Evolutionary conservation across 306 rosid genomes (phyloP), one percentile per base, ranked within the genome.

Genomic region (Cucurbita pepo): DNA sequence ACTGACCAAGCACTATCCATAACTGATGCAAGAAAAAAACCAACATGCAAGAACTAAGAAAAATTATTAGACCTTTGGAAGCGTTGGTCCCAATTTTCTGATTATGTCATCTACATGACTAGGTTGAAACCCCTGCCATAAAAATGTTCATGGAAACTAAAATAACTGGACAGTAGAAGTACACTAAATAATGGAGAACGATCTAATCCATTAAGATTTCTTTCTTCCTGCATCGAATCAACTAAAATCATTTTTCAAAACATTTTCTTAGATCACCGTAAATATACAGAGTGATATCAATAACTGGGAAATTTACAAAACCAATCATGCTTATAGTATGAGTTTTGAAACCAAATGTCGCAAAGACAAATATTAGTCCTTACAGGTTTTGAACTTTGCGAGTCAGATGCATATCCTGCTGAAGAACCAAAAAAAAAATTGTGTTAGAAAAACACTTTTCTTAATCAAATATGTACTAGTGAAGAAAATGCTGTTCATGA

Each of bases 391-490:
- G 95, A 74, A 76, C 61, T 83, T 77, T 76, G 89, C 69, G 81
- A 88, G 63, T 94, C 95, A 65, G 88, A 87, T 53, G 74, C 72
- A 81, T 83, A 88, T 48, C 96, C 98, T 94, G 95, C 88, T 76
- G 58, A 56, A 77, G 40, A 37, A 14, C 55, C 76, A 55, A 10
- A 45, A 19, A 25, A 22, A 60, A 78, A 30, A 16, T 40, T 77
- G 51, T 56, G 59, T 53, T 57, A 72, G 69, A n/a, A 63, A 53
- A 8, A 40, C n/a, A n/a, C 7, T 13, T 44, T 6, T 54, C 36
- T 18, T 54, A 6, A n/a, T 50, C 47, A 12, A 58, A 58, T 74
- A 63, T 22, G 38, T 38, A 47, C 18, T 30, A 41, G 18, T 22
- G 73, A 40, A 43, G 48, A 70, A 12, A 40, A 25, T 36, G 34